Base-by-base conservation (phyloP, 2,329 filamentous ascomycete species). In the Ceratocystis ficicola region DNA sequence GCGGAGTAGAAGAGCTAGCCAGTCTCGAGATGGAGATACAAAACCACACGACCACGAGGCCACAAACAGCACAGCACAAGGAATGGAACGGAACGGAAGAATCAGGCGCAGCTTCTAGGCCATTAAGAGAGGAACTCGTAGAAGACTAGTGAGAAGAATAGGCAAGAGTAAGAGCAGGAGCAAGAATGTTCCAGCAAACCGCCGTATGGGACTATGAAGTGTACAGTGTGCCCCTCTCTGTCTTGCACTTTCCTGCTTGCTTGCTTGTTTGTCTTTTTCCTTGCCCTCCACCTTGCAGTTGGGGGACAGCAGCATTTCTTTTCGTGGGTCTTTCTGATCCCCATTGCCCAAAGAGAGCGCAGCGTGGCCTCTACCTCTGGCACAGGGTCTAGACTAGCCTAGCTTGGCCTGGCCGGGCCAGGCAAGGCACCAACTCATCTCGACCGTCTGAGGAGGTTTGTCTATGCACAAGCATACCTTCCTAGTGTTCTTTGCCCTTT, bases 161-260 rank as follows among this genome's bases (percentile, higher is more conserved):
- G 52, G 52, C 52, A 59, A 32, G 52, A 36, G 52, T 22, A 50
- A 50, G 46, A 50, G 46, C 46, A 50, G n/a, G 46, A n/a, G 46
- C 17, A 20, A 10, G 48, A 15, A 52, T 25, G 5, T 15, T 10
- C 48, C 10, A 41, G 36, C 36, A 12, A 52, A 2, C 25, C 25
- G 22, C 48, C 48, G 48, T 4, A 52, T 52, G 22, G 48, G 20
- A 52, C 48, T 8, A 52, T 41, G 48, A 52, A 20, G 20, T 25
- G 12, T 25, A 25, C 48, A 3, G 20, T 52, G 20, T 17, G 36
- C 36, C 36, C 36, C 36, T 41, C 36, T 41, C 36, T 41, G 36
- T 41, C 36, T 41, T 41, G 36, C 10, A 12, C 36, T 41, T 41
- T 41, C 36, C 10, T 41, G 36, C 48, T 52, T 52, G 17, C 6